Conservation (phyloP, 129 eudicot species). For the Pulicaria dysenterica region DNA sequence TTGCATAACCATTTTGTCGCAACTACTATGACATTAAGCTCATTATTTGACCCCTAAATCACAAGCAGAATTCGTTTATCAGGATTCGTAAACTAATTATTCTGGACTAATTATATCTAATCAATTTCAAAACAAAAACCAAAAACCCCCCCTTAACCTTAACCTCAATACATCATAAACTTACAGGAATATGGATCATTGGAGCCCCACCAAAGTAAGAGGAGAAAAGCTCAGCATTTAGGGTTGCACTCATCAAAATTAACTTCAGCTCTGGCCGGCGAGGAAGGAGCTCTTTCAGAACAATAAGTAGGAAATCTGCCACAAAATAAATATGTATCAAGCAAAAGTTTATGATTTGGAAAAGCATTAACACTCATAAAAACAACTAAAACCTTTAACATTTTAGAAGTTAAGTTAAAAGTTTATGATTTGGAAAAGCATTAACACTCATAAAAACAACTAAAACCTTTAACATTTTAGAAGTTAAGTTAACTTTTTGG, state of each 20-base stretch:
- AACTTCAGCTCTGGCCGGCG: slow-evolving; percentile 87
- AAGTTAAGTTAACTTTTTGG: too few species aligned
- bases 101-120: background rate
- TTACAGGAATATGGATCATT: slow-evolving; percentile 89
- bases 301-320: slow-evolving; percentile 94
- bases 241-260: slow-evolving; percentile 96
- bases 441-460: too few species aligned
- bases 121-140: background rate
- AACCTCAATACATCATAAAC: slow-evolving; percentile 10
- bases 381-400: too few species aligned
- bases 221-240: slow-evolving; percentile 95
- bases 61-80: background rate
- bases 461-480: too few species aligned
- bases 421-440: background rate
- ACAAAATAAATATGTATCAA: slow-evolving; percentile 23
- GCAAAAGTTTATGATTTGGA: slow-evolving; percentile 19
- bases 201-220: slow-evolving; percentile 96
- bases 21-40: slow-evolving; percentile 4
- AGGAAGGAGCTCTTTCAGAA: slow-evolving; percentile 95
- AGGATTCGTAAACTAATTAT: background rate
- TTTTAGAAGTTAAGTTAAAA: background rate
- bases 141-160: background rate
- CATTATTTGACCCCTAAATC: background rate
- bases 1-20: background rate
- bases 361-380: too few species aligned